These are phyloP conservation scores for Starmerella powellii DNA, from an alignment of 805 yeast genomes.

Conservation along the genomic window DNA sequence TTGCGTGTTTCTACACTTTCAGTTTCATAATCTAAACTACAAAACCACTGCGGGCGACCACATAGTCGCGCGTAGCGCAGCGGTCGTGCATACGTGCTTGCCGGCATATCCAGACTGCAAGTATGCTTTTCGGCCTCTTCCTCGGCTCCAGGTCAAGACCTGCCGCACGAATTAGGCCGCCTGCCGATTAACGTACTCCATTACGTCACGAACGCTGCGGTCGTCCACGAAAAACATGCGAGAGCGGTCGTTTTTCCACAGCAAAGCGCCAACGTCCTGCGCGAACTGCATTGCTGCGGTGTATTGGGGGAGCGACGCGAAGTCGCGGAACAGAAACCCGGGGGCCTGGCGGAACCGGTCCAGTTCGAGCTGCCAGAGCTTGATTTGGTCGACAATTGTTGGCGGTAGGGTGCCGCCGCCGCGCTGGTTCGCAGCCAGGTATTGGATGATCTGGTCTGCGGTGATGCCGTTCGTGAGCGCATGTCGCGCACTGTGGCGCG, in stretches of 20 bases:
- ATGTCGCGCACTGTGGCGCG: conserved; percentile 77
- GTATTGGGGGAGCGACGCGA: conserved; percentile 64
- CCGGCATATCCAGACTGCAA: no score
- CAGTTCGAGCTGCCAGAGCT: conserved; percentile 89
- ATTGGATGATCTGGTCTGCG: conserved; percentile 85
- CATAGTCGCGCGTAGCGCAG: no score
- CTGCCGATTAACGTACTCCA: conserved; percentile 13
- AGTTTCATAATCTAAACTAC: no score
- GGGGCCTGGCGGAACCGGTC: conserved; percentile 80
- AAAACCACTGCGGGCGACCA: no score
- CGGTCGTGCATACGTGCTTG: no score
- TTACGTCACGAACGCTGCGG: conserved; percentile 13
- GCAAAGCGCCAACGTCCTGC: conserved; percentile 74
- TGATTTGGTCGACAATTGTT: conserved; percentile 92
- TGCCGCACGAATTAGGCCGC: no score
- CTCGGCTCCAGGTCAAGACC: no score
- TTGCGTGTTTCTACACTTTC: no score
- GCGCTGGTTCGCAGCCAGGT: conserved; percentile 75
- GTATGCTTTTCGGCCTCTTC: no score
- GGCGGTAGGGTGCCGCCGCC: conserved; percentile 70
- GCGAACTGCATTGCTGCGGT: conserved; percentile 65
- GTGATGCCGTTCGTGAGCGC: conserved; percentile 85
- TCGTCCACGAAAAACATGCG: conserved; percentile 69
- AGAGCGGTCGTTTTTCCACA: conserved; percentile 69
- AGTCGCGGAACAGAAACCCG: conserved; percentile 82